Evolutionary conservation across 1,139 yeast genomes (phyloP).

Genomic region (Meyerozyma elateridarum): DNA sequence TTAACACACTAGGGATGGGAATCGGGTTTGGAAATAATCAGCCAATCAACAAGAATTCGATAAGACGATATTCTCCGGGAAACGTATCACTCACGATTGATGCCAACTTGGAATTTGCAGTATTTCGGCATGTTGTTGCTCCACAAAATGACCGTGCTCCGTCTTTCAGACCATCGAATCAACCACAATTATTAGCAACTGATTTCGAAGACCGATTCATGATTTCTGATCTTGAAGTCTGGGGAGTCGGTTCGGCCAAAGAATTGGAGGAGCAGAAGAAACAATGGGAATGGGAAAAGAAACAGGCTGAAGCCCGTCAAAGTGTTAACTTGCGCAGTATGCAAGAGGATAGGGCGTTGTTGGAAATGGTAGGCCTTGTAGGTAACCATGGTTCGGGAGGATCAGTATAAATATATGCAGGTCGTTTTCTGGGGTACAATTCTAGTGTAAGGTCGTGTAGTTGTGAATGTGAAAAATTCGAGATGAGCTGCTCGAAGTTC

Average conservation of each 20-base stretch:
- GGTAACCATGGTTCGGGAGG: constrained; percentile 72
- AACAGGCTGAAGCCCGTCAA: constrained; percentile 76
- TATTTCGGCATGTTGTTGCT: constrained; percentile 65
- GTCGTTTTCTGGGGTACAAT: constrained; percentile 5
- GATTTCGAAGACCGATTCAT: constrained; percentile 69
- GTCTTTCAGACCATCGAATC: constrained; percentile 26
- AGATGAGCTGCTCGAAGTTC: constrained; percentile 3
- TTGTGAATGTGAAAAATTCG: constrained; percentile 1
- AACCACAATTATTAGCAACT: constrained; percentile 13
- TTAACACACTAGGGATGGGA: constrained; percentile 70
- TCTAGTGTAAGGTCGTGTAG: constrained; percentile 3
- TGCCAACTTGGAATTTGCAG: constrained; percentile 72
- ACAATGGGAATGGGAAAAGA: constrained; percentile 89
- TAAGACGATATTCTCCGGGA: constrained; percentile 46
- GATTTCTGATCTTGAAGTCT: constrained; percentile 76
- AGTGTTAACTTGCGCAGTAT: constrained; percentile 58
- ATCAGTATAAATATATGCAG: constrained; percentile 28
- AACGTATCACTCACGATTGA: constrained; percentile 78
- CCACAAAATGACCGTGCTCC: constrained; percentile 23
- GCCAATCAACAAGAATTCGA: constrained; percentile 47
- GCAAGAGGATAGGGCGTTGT: constrained; percentile 79
- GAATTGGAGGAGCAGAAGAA: constrained; percentile 72
- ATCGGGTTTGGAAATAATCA: constrained; percentile 74
- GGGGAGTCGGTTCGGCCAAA: constrained; percentile 82
- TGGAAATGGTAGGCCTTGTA: constrained; percentile 88